Percentiles rank a stretch among this genome's conserved stretches.
These are phyloP conservation scores for Spergularia bocconei DNA, from an alignment of 148 eudicot species.

Conservation along the genomic window DNA sequence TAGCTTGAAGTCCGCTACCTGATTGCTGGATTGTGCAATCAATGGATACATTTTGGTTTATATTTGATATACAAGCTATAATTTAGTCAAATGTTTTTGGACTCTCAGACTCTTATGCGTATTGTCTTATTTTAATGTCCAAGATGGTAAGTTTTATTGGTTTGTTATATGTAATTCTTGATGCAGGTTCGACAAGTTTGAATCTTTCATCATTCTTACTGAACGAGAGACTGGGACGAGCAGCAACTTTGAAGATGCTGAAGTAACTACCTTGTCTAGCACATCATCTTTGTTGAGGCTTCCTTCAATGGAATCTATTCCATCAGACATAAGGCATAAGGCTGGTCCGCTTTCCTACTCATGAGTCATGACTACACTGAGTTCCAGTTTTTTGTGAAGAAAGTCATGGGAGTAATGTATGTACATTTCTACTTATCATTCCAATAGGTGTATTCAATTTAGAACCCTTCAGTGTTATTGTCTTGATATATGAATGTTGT, in stretches of 20 bases:
- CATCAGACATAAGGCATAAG: constrained; percentile 83
- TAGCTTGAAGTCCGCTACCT: too few relatives aligned
- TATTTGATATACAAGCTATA: too few relatives aligned
- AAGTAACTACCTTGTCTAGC: constrained; percentile 25
- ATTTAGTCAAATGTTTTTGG: too few relatives aligned
- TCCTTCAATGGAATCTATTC: constrained; percentile 66
- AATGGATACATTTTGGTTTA: too few relatives aligned
- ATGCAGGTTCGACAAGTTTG: constrained; percentile 94
- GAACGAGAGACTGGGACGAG: constrained; percentile 47
- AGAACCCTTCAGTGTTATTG: constrained; percentile 5
- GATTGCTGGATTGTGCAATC: too few relatives aligned
- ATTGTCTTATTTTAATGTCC: too few relatives aligned
- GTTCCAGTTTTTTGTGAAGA: constrained; percentile 90
- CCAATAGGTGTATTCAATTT: background rate
- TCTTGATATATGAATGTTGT: constrained; percentile 24
- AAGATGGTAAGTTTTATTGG: background rate
- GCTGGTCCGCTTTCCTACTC: constrained; percentile 95
- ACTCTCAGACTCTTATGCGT: too few relatives aligned
- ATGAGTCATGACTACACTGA: constrained; percentile 96
- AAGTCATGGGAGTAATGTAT: constrained; percentile 97
- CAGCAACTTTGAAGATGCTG: constrained; percentile 29
- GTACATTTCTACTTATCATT: constrained; percentile 27
- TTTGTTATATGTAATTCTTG: constrained; percentile 16
- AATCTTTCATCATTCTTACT: constrained; percentile 81
- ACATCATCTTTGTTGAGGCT: constrained; percentile 28